Conservation (phyloP, 345 rosid genomes). For the Gossypium thurberi region DNA sequence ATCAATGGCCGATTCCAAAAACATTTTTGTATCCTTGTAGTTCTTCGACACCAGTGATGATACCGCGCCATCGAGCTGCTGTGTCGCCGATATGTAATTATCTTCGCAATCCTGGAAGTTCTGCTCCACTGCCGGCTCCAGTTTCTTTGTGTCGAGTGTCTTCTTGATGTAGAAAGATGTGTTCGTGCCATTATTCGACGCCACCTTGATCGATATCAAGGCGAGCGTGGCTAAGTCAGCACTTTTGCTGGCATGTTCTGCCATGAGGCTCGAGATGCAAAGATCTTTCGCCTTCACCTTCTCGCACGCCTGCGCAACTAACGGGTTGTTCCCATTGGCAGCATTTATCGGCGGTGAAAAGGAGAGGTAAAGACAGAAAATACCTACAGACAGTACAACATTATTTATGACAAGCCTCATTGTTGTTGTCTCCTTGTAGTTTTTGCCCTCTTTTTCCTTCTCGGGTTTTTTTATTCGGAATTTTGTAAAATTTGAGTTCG, state of each 20-base stretch:
- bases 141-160: slow-evolving; percentile 7
- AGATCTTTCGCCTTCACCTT: slow-evolving; percentile 28
- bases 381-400: slow-evolving; percentile 8
- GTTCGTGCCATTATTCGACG: slow-evolving; percentile 37
- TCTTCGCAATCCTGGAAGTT: slow-evolving; percentile 54
- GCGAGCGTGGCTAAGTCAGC: slow-evolving; percentile 32
- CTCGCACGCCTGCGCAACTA: slow-evolving; percentile 31
- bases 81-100: slow-evolving; percentile 42
- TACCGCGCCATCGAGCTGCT: slow-evolving; percentile 54
- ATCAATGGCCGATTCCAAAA: slow-evolving; percentile 41
- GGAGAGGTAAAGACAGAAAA: slow-evolving; percentile 13
- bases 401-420: slow-evolving; percentile 19
- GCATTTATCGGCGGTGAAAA: not conserved
- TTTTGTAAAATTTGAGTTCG: not conserved
- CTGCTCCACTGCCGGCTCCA: slow-evolving; percentile 48
- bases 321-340: not conserved
- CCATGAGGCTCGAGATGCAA: slow-evolving; percentile 40
- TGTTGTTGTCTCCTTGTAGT: not conserved
- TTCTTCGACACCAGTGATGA: slow-evolving; percentile 40
- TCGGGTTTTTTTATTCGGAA: not conserved
- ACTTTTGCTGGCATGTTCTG: slow-evolving; percentile 28
- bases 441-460: too few species aligned
- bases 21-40: slow-evolving; percentile 29
- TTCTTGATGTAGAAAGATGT: slow-evolving; percentile 32
- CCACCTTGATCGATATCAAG: slow-evolving; percentile 40